phyloP scores from a whole-genome alignment of 1,284 basidiomycete species.

The Moesziomyces globuligerus region DNA sequence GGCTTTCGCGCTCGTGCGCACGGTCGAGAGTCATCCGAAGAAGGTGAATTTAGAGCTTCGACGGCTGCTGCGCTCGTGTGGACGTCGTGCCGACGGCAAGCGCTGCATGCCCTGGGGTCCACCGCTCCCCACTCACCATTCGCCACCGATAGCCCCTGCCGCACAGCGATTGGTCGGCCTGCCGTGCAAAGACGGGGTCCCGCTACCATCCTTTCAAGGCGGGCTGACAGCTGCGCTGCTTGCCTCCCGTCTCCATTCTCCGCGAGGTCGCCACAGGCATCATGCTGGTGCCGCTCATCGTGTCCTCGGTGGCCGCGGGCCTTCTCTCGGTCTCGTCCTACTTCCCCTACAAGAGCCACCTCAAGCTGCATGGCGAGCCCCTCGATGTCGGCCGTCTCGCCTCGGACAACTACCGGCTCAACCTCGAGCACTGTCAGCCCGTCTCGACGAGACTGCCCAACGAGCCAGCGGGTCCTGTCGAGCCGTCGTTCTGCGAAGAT shows the following conservation, averaged over 20 bases:
- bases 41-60: conserved; percentile 14
- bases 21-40: conserved; percentile 42
- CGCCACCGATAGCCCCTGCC: neutral
- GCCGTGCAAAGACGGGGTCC: conserved; percentile 17
- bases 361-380: conserved; percentile 34
- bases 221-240: neutral
- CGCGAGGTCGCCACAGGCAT: neutral
- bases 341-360: conserved; percentile 38
- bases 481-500: conserved; percentile 54
- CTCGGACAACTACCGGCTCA: conserved; percentile 13
- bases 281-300: conserved; percentile 35
- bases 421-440: conserved; percentile 36
- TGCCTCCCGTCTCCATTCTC: conserved; percentile 2
- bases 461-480: conserved; percentile 37
- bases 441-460: conserved; percentile 23
- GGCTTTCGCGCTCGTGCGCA: too few relatives aligned
- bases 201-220: neutral
- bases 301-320: conserved; percentile 35
- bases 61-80: neutral
- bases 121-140: neutral
- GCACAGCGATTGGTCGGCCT: conserved; percentile 7
- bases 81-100: conserved; percentile 34
- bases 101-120: conserved; percentile 15
- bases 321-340: conserved; percentile 41
- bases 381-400: conserved; percentile 4